These are phyloP conservation scores for Protomyces inouyei DNA, from an alignment of 1,139 yeast species.

Conservation along the genomic window DNA sequence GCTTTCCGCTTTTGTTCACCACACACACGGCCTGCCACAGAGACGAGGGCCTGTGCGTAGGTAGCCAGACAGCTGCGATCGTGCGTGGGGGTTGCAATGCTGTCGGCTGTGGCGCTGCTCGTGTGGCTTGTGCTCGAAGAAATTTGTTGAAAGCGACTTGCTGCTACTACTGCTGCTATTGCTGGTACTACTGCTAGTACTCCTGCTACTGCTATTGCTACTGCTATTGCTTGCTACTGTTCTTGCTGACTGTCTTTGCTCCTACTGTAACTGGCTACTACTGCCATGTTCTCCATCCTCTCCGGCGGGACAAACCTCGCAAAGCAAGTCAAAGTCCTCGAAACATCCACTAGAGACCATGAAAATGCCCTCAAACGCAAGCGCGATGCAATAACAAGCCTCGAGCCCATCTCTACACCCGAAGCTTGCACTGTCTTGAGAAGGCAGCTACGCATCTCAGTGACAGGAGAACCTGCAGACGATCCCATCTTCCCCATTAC, in stretches of 20 bases:
- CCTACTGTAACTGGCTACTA: background rate
- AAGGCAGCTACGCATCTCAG: slow-evolving; percentile 54
- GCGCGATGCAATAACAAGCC: slow-evolving; percentile 27
- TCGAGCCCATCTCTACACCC: slow-evolving; percentile 48
- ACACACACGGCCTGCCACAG: too few species aligned
- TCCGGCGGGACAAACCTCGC: slow-evolving; percentile 35
- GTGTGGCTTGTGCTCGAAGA: too few species aligned
- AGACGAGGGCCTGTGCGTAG: too few species aligned
- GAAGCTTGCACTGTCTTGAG: slow-evolving; percentile 59
- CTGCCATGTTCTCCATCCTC: slow-evolving; percentile 33
- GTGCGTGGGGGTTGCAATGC: too few species aligned
- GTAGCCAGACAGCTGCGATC: too few species aligned
- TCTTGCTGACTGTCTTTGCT: background rate
- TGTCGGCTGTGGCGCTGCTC: too few species aligned
- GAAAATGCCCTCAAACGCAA: slow-evolving; percentile 30
- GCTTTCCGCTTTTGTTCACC: too few species aligned
- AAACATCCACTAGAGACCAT: background rate
- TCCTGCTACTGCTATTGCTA: background rate
- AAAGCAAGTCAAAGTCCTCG: slow-evolving; percentile 33
- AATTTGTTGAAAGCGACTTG: too few species aligned
- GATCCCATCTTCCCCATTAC: slow-evolving; percentile 84
- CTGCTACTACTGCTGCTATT: too few species aligned
- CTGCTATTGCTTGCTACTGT: background rate
- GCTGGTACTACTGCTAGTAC: too few species aligned
- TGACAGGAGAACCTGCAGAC: slow-evolving; percentile 74